phyloP scores from a whole-genome alignment of 78 protist species.

The Tieghemostelium lacteum region DNA sequence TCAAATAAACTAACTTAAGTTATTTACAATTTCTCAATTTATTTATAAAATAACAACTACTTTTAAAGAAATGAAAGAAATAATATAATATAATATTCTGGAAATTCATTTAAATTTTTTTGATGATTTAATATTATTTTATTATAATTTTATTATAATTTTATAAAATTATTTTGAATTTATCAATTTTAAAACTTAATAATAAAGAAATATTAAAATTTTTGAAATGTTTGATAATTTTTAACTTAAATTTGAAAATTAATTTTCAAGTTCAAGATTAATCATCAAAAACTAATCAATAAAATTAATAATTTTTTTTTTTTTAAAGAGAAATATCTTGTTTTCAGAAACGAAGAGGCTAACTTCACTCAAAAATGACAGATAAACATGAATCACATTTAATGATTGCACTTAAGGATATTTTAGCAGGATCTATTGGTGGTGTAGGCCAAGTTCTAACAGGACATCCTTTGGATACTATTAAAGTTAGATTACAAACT shows the following conservation, averaged over 20 bases:
- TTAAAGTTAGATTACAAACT: constrained; percentile 81
- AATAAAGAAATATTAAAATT: not conserved
- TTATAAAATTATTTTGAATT: too few species aligned
- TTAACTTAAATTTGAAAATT: too few species aligned
- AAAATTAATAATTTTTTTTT: too few species aligned
- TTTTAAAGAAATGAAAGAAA: too few species aligned
- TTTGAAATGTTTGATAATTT: not conserved
- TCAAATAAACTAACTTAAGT: too few species aligned
- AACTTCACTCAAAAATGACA: too few species aligned
- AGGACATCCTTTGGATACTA: constrained; percentile 82
- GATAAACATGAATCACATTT: too few species aligned
- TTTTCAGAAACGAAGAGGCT: not conserved
- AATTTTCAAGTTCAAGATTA: not conserved
- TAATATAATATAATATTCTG: too few species aligned
- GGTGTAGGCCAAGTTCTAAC: constrained; percentile 78
- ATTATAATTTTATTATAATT: not conserved
- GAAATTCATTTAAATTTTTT: too few species aligned
- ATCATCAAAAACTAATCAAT: too few species aligned
- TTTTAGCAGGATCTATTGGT: constrained; percentile 80
- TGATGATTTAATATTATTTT: not conserved
- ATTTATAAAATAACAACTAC: too few species aligned
- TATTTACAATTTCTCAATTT: too few species aligned
- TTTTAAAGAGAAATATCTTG: not conserved
- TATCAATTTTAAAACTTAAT: not conserved
- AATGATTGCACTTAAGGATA: constrained; percentile 54